A percentile compares a stretch with the other conserved stretches of the same genome.
phyloP scores from a whole-genome alignment of 352 stramenopile species.

The Plasmopara muralis region DNA sequence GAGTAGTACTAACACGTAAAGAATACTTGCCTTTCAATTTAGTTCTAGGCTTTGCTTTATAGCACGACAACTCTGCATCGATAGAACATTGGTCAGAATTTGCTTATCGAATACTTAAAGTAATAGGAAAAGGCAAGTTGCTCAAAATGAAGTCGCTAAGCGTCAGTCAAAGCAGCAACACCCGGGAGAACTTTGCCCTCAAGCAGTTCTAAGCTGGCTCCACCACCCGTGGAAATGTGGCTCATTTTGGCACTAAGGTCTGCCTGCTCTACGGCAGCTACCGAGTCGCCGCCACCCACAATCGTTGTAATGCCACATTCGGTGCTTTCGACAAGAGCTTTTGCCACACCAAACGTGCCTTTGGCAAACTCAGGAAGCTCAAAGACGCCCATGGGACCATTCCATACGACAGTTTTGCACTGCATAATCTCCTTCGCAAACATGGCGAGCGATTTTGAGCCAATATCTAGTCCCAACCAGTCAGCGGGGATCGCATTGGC shows the following conservation, averaged over 20 bases:
- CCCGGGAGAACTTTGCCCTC: conserved; percentile 97
- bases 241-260: conserved; percentile 91
- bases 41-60: too few relatives aligned
- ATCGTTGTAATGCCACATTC: conserved; percentile 78
- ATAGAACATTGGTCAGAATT: too few relatives aligned
- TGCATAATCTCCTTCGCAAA: conserved; percentile 84
- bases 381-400: conserved; percentile 97
- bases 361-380: conserved; percentile 95
- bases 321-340: conserved; percentile 89
- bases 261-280: conserved; percentile 92
- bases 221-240: conserved; percentile 97
- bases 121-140: too few relatives aligned
- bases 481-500: conserved; percentile 89
- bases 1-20: conserved; percentile 22
- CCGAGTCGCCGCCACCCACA: conserved; percentile 94
- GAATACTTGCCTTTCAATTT: not conserved
- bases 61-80: too few relatives aligned
- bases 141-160: conserved; percentile 10
- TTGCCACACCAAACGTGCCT: conserved; percentile 90
- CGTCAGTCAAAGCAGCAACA: conserved; percentile 89
- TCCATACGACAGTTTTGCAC: conserved; percentile 91
- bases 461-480: conserved; percentile 94
- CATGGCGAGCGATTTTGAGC: conserved; percentile 40
- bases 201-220: conserved; percentile 97
- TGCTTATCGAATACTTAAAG: too few relatives aligned